Evolutionary conservation across 2,329 filamentous ascomycete genomes (phyloP), one percentile per base, ranked within the genome.

Genomic region (Teratosphaeria gauchensis): DNA sequence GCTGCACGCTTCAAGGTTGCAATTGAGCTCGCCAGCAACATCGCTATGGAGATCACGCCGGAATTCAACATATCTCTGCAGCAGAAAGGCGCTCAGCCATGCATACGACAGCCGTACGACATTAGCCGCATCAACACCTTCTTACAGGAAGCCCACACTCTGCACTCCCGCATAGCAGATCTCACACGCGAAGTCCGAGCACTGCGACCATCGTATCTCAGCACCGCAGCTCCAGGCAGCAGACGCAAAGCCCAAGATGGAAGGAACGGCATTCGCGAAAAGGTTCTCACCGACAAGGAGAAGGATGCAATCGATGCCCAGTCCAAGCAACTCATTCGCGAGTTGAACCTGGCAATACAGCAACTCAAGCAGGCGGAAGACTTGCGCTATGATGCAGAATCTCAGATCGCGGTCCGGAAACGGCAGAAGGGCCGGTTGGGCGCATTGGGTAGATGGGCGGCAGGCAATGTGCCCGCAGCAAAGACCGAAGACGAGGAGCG

Each of bases 191-290:
- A 96, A 69, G 86, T 99, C 21, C 85, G 84, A 70, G 84, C 86
- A 60, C 90, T 96, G 68, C 89, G 92, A 60, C 89, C 91, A 66
- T 85, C 91, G 60, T 99, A 99, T 76, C 88, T 99, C 56, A 94
- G 92, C 33, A 91, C 88, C 24, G 84, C 87, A 5, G 83, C 86
- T 24, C 83, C 85, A 63, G 72, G 76, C 14, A 48, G 42, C n/a
- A 48, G 42, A 8, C 42, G 42, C 1, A 48, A 48, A 21, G 42
- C 42, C 42, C 42, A 48, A 21, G 16, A 60, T 57, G 60, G 55
- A 51, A 64, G 63, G 42, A 58, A 60, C 56, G 62, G 62, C 32
- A 63, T 64, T 53, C 68, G 69, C 55, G 62, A 73, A 56, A 77
- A 77, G 58, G 80, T 84, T 58, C 81, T 97, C 48, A 92, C 86